Evolutionary conservation across 1,284 basidiomycete species (phyloP).

Genomic region (Cystobasidiaceae sp.): DNA sequence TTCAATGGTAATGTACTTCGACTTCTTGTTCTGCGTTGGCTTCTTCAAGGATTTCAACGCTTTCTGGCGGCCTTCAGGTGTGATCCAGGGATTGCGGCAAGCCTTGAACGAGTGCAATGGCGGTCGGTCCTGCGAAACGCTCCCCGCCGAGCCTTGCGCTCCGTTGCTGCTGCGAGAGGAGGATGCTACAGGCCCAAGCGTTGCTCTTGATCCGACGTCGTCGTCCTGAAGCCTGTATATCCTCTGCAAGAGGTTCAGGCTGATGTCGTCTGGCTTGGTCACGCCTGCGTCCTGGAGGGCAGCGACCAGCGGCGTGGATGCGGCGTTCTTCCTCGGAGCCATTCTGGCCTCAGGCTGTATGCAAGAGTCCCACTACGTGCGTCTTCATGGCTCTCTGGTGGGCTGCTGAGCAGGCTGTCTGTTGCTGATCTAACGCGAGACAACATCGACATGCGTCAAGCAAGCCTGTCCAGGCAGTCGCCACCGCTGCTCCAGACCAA

Average conservation of each 20-base stretch:
- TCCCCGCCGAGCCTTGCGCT: too few relatives aligned
- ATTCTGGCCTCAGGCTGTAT: background rate
- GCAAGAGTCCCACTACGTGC: too few relatives aligned
- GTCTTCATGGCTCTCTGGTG: too few relatives aligned
- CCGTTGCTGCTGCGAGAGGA: too few relatives aligned
- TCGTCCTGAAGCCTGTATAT: slow-evolving; percentile 23
- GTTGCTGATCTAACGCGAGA: too few relatives aligned
- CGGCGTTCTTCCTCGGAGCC: slow-evolving; percentile 12
- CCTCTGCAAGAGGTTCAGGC: slow-evolving; percentile 2
- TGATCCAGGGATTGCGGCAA: slow-evolving; percentile 15
- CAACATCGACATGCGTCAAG: too few relatives aligned
- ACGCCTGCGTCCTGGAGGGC: slow-evolving; percentile 3
- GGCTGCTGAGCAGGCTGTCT: background rate
- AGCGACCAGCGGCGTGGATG: background rate
- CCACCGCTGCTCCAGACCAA: too few relatives aligned
- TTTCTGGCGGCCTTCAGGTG: slow-evolving; percentile 3
- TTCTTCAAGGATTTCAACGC: background rate
- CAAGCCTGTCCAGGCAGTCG: too few relatives aligned
- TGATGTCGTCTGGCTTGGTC: background rate
- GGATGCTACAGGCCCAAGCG: background rate
- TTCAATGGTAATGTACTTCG: too few relatives aligned
- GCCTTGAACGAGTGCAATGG: slow-evolving; percentile 8
- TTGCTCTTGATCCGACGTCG: background rate
- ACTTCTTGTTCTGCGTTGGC: slow-evolving; percentile 16
- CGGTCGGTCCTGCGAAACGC: too few relatives aligned